Conservation (phyloP, 257 asterid species). For the Eucommia ulmoides region DNA sequence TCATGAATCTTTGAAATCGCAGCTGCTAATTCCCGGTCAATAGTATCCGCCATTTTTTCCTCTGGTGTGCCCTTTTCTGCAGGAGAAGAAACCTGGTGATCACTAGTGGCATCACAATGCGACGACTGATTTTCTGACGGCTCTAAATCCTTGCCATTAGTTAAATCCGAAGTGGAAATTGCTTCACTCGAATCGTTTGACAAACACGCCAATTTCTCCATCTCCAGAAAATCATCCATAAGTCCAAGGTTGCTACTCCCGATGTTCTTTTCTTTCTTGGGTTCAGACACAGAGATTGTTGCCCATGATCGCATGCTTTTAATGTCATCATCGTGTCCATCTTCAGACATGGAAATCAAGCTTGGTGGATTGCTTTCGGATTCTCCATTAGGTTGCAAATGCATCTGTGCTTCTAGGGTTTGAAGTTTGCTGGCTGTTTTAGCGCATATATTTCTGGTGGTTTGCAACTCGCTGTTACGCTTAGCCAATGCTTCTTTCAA, state of each 20-base stretch:
- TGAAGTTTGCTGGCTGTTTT: slow-evolving; percentile 77
- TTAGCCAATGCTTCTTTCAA: slow-evolving; percentile 89
- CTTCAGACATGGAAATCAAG: slow-evolving; percentile 45
- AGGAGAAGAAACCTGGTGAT: slow-evolving; percentile 18
- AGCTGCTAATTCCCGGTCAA: slow-evolving; percentile 33
- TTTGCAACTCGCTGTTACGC: slow-evolving; percentile 82
- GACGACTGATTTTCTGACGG: too few species aligned
- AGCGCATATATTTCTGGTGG: slow-evolving; percentile 65
- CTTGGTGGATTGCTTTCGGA: slow-evolving; percentile 49
- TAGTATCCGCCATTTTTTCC: slow-evolving; percentile 15
- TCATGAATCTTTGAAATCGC: slow-evolving; percentile 58
- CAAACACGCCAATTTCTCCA: slow-evolving; percentile 81
- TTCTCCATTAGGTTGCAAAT: slow-evolving; percentile 42
- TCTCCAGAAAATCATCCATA: slow-evolving; percentile 97
- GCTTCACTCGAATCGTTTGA: slow-evolving; percentile 38
- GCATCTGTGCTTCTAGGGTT: slow-evolving; percentile 58
- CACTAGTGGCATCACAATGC: slow-evolving; percentile 17
- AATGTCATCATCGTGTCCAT: slow-evolving; percentile 28
- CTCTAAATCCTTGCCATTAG: slow-evolving; percentile 36
- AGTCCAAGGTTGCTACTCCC: slow-evolving; percentile 60
- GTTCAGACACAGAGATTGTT: slow-evolving; percentile 39
- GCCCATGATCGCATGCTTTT: slow-evolving; percentile 81
- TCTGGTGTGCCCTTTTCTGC: slow-evolving; percentile 23
- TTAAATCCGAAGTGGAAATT: slow-evolving; percentile 20
- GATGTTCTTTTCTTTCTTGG: slow-evolving; percentile 51